A percentile compares a stretch with the other conserved stretches of the same genome.
Evolutionary conservation across 257 asterid species (phyloP).

Genomic region (Echium plantagineum): DNA sequence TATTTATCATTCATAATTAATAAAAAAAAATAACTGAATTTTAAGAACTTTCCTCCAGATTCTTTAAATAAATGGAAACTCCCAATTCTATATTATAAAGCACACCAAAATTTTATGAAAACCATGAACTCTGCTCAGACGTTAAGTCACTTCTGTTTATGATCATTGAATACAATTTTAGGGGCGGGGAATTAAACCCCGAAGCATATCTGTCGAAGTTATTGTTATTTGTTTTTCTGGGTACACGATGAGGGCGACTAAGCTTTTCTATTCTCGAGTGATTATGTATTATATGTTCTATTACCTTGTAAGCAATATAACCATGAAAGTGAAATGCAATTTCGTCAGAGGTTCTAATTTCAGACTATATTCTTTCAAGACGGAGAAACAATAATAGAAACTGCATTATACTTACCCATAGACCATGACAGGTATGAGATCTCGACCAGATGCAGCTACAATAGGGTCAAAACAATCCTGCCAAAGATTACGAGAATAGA

Average conservation of each 20-base stretch:
- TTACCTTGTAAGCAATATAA: background rate
- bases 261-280: background rate
- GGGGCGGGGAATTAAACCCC: background rate
- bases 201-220: background rate
- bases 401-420: constrained; percentile 62
- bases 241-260: no score
- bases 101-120: background rate
- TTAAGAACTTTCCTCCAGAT: background rate
- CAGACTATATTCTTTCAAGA: constrained; percentile 1
- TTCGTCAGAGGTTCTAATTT: background rate
- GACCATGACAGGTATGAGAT: constrained; percentile 97
- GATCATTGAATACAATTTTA: no score
- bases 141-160: background rate
- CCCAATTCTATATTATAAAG: background rate
- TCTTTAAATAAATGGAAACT: no score
- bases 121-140: background rate
- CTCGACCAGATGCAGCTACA: constrained; percentile 91
- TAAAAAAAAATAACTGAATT: background rate
- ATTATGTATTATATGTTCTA: background rate
- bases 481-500: constrained; percentile 8
- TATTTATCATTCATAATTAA: background rate
- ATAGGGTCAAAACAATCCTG: constrained; percentile 99
- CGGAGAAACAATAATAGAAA: constrained; percentile 5
- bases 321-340: background rate
- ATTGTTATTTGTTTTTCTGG: no score